phyloP scores from a whole-genome alignment of 176 grass and related monocot genomes.

The Cymbopogon citratus region DNA sequence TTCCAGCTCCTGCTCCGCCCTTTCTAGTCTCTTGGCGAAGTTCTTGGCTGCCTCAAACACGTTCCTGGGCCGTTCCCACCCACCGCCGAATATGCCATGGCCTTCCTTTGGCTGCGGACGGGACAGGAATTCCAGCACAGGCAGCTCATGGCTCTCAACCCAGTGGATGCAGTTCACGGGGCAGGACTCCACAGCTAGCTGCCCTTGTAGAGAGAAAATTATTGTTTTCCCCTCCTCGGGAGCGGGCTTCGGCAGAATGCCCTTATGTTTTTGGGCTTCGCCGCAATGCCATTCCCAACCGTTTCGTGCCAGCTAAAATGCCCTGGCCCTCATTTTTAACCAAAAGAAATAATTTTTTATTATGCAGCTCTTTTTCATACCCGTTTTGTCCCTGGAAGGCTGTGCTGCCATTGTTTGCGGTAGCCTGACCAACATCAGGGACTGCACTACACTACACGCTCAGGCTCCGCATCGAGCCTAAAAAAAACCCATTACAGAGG shows the following conservation, averaged over 20 bases:
- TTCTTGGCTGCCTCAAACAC: conserved; percentile 34
- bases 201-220: too few species aligned
- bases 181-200: conserved; percentile 59
- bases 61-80: conserved; percentile 35
- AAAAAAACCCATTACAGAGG: neutral
- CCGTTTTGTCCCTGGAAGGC: too few species aligned
- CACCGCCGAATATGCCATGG: conserved; percentile 38
- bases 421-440: too few species aligned
- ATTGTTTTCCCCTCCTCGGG: too few species aligned
- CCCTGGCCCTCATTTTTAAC: too few species aligned
- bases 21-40: conserved; percentile 29
- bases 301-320: too few species aligned
- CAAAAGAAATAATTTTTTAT: too few species aligned
- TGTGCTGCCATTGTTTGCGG: neutral
- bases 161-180: conserved; percentile 60
- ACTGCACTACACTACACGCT: neutral
- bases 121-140: conserved; percentile 32
- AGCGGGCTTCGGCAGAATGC: too few species aligned
- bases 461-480: neutral
- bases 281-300: too few species aligned
- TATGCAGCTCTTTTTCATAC: too few species aligned
- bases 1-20: conserved; percentile 17
- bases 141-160: conserved; percentile 44
- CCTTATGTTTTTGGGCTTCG: too few species aligned
- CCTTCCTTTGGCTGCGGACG: conserved; percentile 32